phyloP scores from a whole-genome alignment of 2,329 filamentous ascomycete genomes.

The Claviceps sp. region DNA sequence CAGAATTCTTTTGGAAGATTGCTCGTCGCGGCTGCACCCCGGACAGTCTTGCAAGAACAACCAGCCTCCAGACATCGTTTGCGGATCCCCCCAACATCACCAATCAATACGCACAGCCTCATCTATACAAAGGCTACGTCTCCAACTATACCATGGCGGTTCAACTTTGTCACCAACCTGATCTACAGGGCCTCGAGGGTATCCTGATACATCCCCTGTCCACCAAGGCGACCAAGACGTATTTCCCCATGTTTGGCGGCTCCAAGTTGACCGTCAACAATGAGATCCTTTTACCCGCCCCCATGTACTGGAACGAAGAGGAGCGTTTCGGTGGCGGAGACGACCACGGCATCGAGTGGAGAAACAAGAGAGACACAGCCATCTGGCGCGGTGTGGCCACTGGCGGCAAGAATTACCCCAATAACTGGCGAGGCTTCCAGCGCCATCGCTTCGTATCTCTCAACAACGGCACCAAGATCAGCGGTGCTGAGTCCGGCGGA shows the following conservation, averaged over 20 bases:
- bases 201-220: slow-evolving; percentile 49
- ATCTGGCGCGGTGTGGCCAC: slow-evolving; percentile 58
- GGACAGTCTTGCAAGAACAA: slow-evolving; percentile 43
- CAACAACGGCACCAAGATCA: slow-evolving; percentile 51
- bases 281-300: slow-evolving; percentile 55
- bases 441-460: slow-evolving; percentile 63
- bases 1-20: slow-evolving; percentile 43
- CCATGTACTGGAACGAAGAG: slow-evolving; percentile 55
- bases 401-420: slow-evolving; percentile 42
- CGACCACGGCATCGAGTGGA: slow-evolving; percentile 42
- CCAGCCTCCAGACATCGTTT: slow-evolving; percentile 29
- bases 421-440: slow-evolving; percentile 61
- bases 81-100: slow-evolving; percentile 30
- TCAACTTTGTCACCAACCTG: slow-evolving; percentile 53
- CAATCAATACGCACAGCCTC: slow-evolving; percentile 29
- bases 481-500: slow-evolving; percentile 29
- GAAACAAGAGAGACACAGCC: slow-evolving; percentile 36
- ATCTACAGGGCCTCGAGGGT: slow-evolving; percentile 48
- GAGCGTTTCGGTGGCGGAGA: slow-evolving; percentile 45
- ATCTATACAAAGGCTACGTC: slow-evolving; percentile 44
- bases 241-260: slow-evolving; percentile 55
- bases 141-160: slow-evolving; percentile 47
- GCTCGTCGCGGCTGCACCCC: slow-evolving; percentile 48
- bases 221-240: slow-evolving; percentile 38
- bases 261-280: slow-evolving; percentile 58